A percentile compares a stretch with the other conserved stretches of the same genome.
phyloP scores from a whole-genome alignment of 495 filamentous ascomycete genomes.

The Neurospora sp. region DNA sequence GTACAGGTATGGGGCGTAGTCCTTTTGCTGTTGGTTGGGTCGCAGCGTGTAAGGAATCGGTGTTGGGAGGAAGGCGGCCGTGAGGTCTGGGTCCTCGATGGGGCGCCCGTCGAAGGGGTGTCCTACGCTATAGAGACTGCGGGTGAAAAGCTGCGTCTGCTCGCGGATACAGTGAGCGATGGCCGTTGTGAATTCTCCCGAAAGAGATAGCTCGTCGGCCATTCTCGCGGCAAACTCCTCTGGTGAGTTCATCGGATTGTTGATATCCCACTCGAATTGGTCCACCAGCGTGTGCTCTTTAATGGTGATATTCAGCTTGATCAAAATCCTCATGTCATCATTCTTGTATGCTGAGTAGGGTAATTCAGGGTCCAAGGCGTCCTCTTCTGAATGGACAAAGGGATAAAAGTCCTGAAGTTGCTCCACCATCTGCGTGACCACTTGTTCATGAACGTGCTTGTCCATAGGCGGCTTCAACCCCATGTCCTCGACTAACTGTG shows the following conservation, averaged over 20 bases:
- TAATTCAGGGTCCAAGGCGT: constrained; percentile 77
- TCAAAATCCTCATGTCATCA: constrained; percentile 91
- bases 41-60: constrained; percentile 76
- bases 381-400: constrained; percentile 79
- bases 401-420: constrained; percentile 91
- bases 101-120: constrained; percentile 93
- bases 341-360: constrained; percentile 95
- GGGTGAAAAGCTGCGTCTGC: constrained; percentile 86
- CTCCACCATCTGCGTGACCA: constrained; percentile 72
- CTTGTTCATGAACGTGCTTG: constrained; percentile 62
- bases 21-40: constrained; percentile 81
- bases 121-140: constrained; percentile 82
- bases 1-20: constrained; percentile 86
- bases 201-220: constrained; percentile 82
- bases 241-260: constrained; percentile 83
- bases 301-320: constrained; percentile 97
- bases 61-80: constrained; percentile 73
- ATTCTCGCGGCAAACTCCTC: constrained; percentile 88
- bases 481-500: constrained; percentile 86
- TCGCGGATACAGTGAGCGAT: constrained; percentile 97
- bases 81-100: constrained; percentile 82
- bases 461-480: constrained; percentile 56
- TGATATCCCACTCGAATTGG: constrained; percentile 99
- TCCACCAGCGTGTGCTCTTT: constrained; percentile 89
- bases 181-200: constrained; percentile 92